Conservation (phyloP, 768 basidiomycete species). For the Suillus fuscotomentosus region DNA sequence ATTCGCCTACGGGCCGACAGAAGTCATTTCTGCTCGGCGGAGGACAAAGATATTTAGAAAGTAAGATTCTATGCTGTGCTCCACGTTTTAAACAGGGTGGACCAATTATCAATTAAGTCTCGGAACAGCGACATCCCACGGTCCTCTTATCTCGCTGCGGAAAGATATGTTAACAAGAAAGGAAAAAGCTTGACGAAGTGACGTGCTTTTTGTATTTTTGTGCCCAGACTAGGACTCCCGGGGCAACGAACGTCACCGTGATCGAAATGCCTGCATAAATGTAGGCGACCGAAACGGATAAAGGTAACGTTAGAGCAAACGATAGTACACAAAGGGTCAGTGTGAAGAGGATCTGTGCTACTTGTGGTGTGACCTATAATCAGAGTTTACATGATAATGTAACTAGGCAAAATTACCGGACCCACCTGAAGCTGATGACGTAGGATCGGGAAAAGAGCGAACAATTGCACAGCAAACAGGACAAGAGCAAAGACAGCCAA, state of each 20-base stretch:
- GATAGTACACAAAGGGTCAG: constrained; percentile 47
- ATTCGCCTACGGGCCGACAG: constrained; percentile 27
- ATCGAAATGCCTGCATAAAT: constrained; percentile 50
- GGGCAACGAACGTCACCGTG: constrained; percentile 70
- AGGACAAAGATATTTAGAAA: constrained; percentile 17
- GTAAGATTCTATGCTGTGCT: constrained; percentile 24
- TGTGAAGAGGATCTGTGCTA: constrained; percentile 55
- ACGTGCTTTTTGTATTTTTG: constrained; percentile 85
- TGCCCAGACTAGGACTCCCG: constrained; percentile 77
- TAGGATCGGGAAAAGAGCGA: constrained; percentile 82
- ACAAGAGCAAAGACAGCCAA: constrained; percentile 87
- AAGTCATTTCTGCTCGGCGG: constrained; percentile 22
- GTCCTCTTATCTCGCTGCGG: constrained; percentile 81
- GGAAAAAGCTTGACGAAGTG: constrained; percentile 12
- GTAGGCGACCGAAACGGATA: constrained; percentile 55
- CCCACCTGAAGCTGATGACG: constrained; percentile 70
- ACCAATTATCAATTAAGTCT: constrained; percentile 47
- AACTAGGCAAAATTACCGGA: constrained; percentile 11
- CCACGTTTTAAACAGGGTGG: constrained; percentile 21
- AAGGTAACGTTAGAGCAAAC: constrained; percentile 46
- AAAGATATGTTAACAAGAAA: constrained; percentile 11
- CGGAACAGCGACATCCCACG: constrained; percentile 88
- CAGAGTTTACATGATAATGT: constrained; percentile 13
- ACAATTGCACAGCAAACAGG: constrained; percentile 77
- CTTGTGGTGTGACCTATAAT: constrained; percentile 45